Conservation (phyloP, 768 basidiomycete species). For the Podaxis pistillaris region DNA sequence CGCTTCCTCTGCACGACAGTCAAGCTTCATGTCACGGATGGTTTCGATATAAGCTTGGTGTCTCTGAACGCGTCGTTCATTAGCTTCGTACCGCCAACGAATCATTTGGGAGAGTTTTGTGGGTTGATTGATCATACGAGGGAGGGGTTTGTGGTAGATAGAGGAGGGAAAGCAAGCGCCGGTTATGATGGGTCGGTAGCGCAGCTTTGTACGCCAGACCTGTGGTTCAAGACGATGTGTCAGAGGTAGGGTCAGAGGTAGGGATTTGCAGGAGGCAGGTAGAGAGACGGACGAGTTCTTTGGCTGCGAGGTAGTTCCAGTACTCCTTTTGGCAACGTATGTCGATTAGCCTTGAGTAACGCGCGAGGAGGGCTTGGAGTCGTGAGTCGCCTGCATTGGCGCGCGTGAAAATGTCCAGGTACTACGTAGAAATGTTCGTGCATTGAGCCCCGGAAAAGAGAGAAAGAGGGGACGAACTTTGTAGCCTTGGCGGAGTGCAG, state of each 20-base stretch:
- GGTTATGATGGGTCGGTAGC: slow-evolving; percentile 66
- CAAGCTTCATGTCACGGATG: slow-evolving; percentile 30
- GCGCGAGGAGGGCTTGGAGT: slow-evolving; percentile 42
- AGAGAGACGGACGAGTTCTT: slow-evolving; percentile 48
- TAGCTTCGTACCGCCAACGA: slow-evolving; percentile 33
- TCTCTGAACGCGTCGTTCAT: slow-evolving; percentile 41
- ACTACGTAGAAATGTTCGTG: slow-evolving; percentile 35
- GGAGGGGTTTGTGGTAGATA: slow-evolving; percentile 65
- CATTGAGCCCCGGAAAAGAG: neutral
- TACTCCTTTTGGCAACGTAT: slow-evolving; percentile 46
- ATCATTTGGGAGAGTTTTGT: slow-evolving; percentile 71
- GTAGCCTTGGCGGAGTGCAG: slow-evolving; percentile 50
- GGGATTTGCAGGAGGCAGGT: neutral
- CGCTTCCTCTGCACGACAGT: slow-evolving; percentile 36
- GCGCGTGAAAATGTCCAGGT: slow-evolving; percentile 53
- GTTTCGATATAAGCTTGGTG: slow-evolving; percentile 29
- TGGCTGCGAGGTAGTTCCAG: slow-evolving; percentile 43
- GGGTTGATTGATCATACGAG: slow-evolving; percentile 81
- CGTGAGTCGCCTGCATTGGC: slow-evolving; percentile 54
- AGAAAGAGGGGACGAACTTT: slow-evolving; percentile 39
- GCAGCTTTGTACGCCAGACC: slow-evolving; percentile 56
- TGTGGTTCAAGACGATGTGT: slow-evolving; percentile 22
- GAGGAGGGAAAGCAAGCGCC: slow-evolving; percentile 69
- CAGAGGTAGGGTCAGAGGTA: neutral
- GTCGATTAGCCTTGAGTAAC: slow-evolving; percentile 60